Evolutionary conservation across 768 basidiomycete genomes (phyloP).

Genomic region (Boletus sp.): DNA sequence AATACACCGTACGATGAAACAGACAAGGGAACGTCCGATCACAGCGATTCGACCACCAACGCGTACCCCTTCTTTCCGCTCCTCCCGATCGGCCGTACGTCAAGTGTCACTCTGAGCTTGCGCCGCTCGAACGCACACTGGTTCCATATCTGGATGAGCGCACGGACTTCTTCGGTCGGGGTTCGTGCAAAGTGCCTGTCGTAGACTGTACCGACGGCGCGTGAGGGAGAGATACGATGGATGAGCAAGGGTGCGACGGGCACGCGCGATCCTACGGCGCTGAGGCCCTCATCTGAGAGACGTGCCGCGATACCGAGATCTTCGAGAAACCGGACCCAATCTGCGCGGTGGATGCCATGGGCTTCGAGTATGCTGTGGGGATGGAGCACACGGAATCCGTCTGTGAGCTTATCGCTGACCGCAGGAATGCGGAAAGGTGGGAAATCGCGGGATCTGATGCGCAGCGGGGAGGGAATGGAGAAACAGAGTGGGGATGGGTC

Average conservation of each 20-base stretch:
- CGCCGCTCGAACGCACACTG: constrained; percentile 33
- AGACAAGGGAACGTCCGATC: neutral
- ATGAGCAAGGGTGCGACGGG: constrained; percentile 13
- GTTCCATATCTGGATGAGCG: constrained; percentile 29
- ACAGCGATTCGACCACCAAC: constrained; percentile 29
- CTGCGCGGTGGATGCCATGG: constrained; percentile 26
- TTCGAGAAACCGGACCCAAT: constrained; percentile 31
- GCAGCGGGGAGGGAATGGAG: constrained; percentile 25
- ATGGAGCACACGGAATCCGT: constrained; percentile 28
- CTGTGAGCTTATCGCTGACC: constrained; percentile 16
- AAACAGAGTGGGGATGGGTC: constrained; percentile 32
- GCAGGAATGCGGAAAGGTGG: constrained; percentile 27
- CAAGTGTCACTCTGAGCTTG: constrained; percentile 23
- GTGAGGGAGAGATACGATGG: constrained; percentile 17
- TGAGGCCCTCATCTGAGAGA: constrained; percentile 20
- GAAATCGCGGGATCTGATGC: constrained; percentile 26
- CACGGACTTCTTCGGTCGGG: constrained; percentile 21
- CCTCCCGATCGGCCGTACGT: neutral
- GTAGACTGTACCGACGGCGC: constrained; percentile 16
- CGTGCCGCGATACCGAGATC: constrained; percentile 29
- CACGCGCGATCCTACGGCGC: constrained; percentile 22
- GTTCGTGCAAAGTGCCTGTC: constrained; percentile 19
- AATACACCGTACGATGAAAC: neutral
- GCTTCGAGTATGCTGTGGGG: constrained; percentile 22
- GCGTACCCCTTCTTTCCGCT: constrained; percentile 4